These are phyloP conservation scores for Fusarium paranaense DNA, from an alignment of 2,329 filamentous ascomycete species.

Conservation along the genomic window DNA sequence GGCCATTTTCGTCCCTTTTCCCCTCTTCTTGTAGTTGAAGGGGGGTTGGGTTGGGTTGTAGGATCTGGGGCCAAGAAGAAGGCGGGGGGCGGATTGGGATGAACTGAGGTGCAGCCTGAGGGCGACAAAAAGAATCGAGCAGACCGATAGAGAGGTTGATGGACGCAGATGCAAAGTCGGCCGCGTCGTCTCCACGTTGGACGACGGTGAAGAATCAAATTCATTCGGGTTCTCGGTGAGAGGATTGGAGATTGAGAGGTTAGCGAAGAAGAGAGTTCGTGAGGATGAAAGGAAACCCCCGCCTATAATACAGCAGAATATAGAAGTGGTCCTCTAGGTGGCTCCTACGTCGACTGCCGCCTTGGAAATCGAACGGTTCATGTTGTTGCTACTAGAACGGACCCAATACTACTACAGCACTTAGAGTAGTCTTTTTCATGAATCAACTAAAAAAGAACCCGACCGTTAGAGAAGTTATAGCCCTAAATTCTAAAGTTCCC, in stretches of 20 bases:
- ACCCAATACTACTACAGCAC: not conserved
- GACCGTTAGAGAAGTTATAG: not conserved
- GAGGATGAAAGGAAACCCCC: constrained; percentile 15
- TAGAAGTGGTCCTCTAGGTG: constrained; percentile 19
- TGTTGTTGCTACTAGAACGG: not conserved
- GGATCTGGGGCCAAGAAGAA: not conserved
- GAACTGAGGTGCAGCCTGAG: constrained; percentile 3
- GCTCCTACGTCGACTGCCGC: constrained; percentile 5
- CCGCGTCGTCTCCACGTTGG: constrained; percentile 1
- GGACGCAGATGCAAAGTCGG: not conserved
- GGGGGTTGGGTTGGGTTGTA: not conserved
- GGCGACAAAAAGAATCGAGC: constrained; percentile 24
- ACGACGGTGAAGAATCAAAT: not conserved
- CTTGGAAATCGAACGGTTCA: not conserved
- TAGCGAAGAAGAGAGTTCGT: not conserved
- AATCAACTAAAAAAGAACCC: not conserved
- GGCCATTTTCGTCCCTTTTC: not conserved
- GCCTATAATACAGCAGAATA: constrained; percentile 20
- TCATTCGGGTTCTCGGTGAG: not conserved
- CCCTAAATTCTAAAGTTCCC: not conserved
- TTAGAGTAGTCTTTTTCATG: not conserved
- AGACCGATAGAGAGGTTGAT: not conserved
- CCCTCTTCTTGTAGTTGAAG: not conserved
- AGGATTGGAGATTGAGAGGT: constrained; percentile 20
- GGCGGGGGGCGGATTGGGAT: not conserved